phyloP scores from a whole-genome alignment of 148 eudicot genomes.

The Vaccinium macrocarpon region DNA sequence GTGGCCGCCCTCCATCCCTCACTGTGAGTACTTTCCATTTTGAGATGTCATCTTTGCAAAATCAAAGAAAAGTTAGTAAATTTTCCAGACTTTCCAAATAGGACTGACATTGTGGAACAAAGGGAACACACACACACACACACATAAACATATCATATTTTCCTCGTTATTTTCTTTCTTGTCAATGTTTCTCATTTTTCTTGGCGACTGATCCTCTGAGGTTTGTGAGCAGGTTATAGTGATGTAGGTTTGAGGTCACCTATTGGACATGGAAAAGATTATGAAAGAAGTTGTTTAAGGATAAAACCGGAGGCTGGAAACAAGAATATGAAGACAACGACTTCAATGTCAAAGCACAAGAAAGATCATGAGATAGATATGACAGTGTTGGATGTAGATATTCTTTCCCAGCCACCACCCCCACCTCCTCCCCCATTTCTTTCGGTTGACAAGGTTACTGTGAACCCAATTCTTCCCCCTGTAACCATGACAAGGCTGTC shows the following conservation, averaged over 20 bases:
- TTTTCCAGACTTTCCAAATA: background rate
- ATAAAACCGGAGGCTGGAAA: constrained; percentile 9
- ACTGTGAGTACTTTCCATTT: background rate
- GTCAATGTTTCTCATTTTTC: background rate
- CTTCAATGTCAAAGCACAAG: constrained; percentile 32
- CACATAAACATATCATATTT: background rate
- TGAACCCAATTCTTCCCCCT: constrained; percentile 44
- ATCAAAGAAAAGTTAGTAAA: background rate
- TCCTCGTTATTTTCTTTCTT: background rate
- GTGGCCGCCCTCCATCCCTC: background rate
- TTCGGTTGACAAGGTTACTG: constrained; percentile 39
- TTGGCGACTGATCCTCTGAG: constrained; percentile 16
- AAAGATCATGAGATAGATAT: constrained; percentile 66
- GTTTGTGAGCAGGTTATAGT: constrained; percentile 31
- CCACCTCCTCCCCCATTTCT: constrained; percentile 55
- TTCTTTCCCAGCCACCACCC: constrained; percentile 44
- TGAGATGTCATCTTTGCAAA: background rate
- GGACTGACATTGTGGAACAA: background rate
- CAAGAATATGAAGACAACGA: constrained; percentile 19
- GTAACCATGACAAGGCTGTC: constrained; percentile 24
- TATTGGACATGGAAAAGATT: constrained; percentile 26
- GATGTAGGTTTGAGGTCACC: constrained; percentile 34
- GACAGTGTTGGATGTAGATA: constrained; percentile 28
- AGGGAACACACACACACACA: background rate
- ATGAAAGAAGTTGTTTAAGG: constrained; percentile 21